A percentile compares a stretch with the other conserved stretches of the same genome.
phyloP scores from a whole-genome alignment of 164 flowering plant genomes.

The Kingdonia uniflora region DNA sequence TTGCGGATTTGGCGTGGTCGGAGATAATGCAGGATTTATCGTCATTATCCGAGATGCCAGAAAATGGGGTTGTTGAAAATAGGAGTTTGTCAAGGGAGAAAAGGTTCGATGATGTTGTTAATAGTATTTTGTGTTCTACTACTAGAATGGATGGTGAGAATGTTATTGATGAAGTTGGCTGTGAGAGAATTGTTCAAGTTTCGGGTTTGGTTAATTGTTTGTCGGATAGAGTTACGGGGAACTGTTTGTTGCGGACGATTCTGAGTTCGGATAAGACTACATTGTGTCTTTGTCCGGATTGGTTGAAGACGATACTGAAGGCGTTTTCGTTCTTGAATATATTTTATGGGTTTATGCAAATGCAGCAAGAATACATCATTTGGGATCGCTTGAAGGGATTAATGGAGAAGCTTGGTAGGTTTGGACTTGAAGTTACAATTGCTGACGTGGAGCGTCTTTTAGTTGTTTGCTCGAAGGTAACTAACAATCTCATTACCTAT shows the following conservation, averaged over 20 bases:
- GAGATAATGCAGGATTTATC: conserved; percentile 65
- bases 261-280: neutral
- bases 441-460: conserved; percentile 49
- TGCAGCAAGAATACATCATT: conserved; percentile 25
- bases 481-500: too few species aligned
- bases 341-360: conserved; percentile 36
- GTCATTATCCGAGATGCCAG: conserved; percentile 12
- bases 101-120: conserved; percentile 20
- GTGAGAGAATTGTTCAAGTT: conserved; percentile 24
- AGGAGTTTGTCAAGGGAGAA: conserved; percentile 5
- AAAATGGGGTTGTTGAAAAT: conserved; percentile 1
- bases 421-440: conserved; percentile 32
- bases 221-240: conserved; percentile 21
- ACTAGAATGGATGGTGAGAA: neutral
- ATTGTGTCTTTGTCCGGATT: conserved; percentile 59
- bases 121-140: conserved; percentile 20
- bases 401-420: conserved; percentile 28
- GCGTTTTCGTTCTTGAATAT: conserved; percentile 57
- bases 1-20: conserved; percentile 57
- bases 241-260: conserved; percentile 25
- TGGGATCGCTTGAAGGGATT: conserved; percentile 25
- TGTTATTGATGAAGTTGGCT: conserved; percentile 23
- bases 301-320: conserved; percentile 60
- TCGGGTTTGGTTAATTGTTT: conserved; percentile 49
- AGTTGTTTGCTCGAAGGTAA: conserved; percentile 66